These are phyloP conservation scores for Leccinum proximum DNA, from an alignment of 1,284 basidiomycete species.

Conservation along the genomic window DNA sequence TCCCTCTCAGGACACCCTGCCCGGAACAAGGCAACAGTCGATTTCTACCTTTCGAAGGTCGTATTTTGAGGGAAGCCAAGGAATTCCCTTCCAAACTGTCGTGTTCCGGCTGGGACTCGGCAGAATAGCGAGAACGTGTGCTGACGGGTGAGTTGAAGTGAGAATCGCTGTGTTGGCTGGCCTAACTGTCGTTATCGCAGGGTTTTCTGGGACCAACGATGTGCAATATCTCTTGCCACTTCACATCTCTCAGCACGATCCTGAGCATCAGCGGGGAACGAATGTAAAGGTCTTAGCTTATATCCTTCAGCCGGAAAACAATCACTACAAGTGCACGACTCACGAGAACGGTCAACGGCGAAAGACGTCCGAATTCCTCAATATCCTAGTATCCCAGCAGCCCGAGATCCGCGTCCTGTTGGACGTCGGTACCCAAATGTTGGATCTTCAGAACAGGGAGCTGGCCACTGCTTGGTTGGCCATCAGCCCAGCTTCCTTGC, in stretches of 20 bases:
- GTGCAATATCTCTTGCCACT: background rate
- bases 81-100: conserved; percentile 45
- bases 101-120: conserved; percentile 54
- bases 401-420: background rate
- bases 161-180: background rate
- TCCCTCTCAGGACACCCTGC: conserved; percentile 4
- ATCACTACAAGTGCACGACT: background rate
- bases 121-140: conserved; percentile 32
- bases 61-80: conserved; percentile 34
- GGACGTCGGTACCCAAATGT: conserved; percentile 3
- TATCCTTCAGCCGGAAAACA: background rate
- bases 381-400: background rate
- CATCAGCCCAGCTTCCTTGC: background rate
- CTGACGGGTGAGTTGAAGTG: conserved; percentile 18
- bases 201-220: conserved; percentile 1
- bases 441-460: background rate
- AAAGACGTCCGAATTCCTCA: background rate
- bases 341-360: background rate
- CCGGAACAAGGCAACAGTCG: conserved; percentile 29
- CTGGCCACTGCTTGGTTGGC: background rate
- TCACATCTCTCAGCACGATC: background rate
- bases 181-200: background rate
- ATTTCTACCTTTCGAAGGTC: conserved; percentile 44
- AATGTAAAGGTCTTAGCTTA: background rate
- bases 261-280: background rate